A percentile compares a stretch with the other conserved stretches of the same genome.
These are phyloP conservation scores for Glycine tomentella DNA, from an alignment of 306 rosid species.

Conservation along the genomic window DNA sequence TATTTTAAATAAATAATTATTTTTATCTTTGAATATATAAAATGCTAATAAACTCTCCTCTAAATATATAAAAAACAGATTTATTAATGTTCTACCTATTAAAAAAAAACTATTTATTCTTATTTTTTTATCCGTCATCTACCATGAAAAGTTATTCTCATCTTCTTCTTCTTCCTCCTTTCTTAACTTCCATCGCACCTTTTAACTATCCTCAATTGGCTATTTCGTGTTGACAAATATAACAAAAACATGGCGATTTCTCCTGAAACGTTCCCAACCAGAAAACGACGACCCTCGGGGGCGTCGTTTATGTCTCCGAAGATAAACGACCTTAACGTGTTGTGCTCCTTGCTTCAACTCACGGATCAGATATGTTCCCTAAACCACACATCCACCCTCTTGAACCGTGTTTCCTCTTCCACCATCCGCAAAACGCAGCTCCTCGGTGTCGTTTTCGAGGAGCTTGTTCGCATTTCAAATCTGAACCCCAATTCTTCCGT, in stretches of 20 bases:
- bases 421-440: conserved; percentile 66
- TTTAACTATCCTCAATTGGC: conserved; percentile 11
- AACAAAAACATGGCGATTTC: conserved; percentile 61
- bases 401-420: conserved; percentile 54
- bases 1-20: too few species aligned
- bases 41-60: too few species aligned
- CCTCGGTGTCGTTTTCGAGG: conserved; percentile 68
- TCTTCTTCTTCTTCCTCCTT: not conserved
- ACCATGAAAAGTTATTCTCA: conserved; percentile 27
- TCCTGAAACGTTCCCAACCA: conserved; percentile 57
- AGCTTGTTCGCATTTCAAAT: conserved; percentile 45
- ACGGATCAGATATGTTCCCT: conserved; percentile 63
- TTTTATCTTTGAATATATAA: too few species aligned
- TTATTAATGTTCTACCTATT: too few species aligned
- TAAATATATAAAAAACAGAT: too few species aligned
- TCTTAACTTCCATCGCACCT: not conserved
- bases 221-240: too few species aligned
- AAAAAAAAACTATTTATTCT: too few species aligned
- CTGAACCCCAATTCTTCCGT: not conserved
- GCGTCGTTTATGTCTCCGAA: conserved; percentile 66
- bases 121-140: conserved; percentile 19
- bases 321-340: conserved; percentile 50
- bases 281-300: conserved; percentile 66
- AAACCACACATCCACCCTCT: conserved; percentile 45
- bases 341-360: conserved; percentile 65